Evolutionary conservation across 148 eudicot genomes (phyloP).

Genomic region (Camellia granthamiana): DNA sequence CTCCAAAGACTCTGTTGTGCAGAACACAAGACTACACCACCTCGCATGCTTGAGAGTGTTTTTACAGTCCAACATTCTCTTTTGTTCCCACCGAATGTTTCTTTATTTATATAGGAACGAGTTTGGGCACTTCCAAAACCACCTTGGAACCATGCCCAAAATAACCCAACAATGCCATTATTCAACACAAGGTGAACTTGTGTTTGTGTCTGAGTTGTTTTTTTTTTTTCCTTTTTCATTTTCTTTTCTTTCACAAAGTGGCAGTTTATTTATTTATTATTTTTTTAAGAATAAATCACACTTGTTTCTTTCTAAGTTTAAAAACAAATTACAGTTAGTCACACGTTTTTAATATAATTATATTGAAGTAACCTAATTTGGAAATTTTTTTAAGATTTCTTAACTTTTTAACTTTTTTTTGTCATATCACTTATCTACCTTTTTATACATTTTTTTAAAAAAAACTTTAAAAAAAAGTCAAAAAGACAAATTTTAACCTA

Average conservation of each 20-base stretch:
- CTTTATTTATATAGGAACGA: constrained; percentile 10
- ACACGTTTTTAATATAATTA: no score
- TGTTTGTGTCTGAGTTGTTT: not conserved
- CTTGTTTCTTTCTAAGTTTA: not conserved
- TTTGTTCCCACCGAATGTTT: constrained; percentile 31
- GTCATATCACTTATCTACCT: no score
- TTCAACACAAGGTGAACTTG: not conserved
- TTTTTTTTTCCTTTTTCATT: not conserved
- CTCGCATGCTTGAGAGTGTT: constrained; percentile 10
- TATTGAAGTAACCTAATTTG: no score
- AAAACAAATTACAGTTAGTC: no score
- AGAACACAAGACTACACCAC: constrained; percentile 5
- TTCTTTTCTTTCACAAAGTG: not conserved
- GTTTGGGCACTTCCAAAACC: constrained; percentile 15
- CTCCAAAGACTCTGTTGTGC: constrained; percentile 21
- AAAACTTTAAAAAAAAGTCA: no score
- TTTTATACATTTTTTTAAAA: no score
- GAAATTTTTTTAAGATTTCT: no score
- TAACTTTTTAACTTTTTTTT: no score
- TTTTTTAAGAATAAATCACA: not conserved
- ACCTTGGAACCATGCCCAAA: constrained; percentile 18
- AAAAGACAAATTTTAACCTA: no score
- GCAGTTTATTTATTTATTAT: not conserved
- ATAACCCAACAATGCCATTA: constrained; percentile 2
- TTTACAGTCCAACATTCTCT: constrained; percentile 40